A percentile compares a stretch with the other conserved stretches of the same genome.
These are phyloP conservation scores for Pouteria campechiana DNA, from an alignment of 179 eudicot genomes.

Conservation along the genomic window DNA sequence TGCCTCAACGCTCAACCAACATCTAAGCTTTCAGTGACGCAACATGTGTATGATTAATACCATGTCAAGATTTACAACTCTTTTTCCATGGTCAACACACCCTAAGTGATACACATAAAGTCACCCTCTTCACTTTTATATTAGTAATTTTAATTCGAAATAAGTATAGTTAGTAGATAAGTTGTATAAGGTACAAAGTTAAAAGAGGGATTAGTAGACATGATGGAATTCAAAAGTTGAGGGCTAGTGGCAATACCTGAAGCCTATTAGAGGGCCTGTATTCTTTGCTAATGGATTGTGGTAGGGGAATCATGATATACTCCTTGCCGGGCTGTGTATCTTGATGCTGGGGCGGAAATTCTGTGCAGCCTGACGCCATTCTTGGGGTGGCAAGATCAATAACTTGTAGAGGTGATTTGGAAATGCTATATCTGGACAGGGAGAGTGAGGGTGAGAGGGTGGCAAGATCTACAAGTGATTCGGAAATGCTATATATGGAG, in stretches of 20 bases:
- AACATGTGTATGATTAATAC: not conserved
- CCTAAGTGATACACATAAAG: not conserved
- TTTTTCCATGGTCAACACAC: not conserved
- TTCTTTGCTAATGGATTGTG: constrained; percentile 19
- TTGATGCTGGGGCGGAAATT: constrained; percentile 64
- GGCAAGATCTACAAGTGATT: too few relatives aligned
- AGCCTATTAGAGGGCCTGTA: constrained; percentile 68
- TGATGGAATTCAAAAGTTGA: not conserved
- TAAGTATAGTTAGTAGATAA: not conserved
- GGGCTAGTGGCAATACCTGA: constrained; percentile 14
- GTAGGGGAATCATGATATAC: constrained; percentile 66
- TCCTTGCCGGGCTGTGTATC: constrained; percentile 70
- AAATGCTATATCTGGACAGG: too few relatives aligned
- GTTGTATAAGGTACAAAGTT: not conserved
- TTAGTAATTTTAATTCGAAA: not conserved
- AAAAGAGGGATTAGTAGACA: too few relatives aligned
- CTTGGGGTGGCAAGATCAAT: too few relatives aligned
- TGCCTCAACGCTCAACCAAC: too few relatives aligned
- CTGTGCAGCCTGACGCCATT: constrained; percentile 35
- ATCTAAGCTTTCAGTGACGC: too few relatives aligned
- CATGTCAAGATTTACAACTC: not conserved
- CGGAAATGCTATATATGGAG: too few relatives aligned
- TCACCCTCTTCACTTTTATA: not conserved
- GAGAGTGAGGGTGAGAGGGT: too few relatives aligned
- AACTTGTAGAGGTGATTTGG: too few relatives aligned